Percentiles rank a stretch among this genome's conserved stretches.
These are phyloP conservation scores for Lojkania enalia DNA, from an alignment of 2,329 filamentous ascomycete genomes.

Conservation along the genomic window DNA sequence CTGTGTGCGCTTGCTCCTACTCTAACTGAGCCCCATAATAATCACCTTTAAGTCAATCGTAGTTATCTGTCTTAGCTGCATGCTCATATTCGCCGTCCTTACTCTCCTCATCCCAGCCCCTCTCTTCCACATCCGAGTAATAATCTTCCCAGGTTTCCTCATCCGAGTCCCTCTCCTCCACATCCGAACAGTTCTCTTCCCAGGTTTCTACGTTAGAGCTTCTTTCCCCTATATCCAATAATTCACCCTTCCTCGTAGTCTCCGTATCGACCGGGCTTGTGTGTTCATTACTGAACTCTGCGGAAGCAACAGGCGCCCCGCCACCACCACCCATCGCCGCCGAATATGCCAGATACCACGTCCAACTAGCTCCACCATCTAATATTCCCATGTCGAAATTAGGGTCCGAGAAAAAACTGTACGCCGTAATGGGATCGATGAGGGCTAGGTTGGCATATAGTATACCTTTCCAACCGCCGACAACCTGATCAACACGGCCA, in stretches of 20 bases:
- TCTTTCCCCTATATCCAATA: neutral
- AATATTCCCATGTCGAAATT: constrained; percentile 70
- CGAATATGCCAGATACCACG: constrained; percentile 45
- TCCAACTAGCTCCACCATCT: constrained; percentile 72
- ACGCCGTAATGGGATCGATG: constrained; percentile 70
- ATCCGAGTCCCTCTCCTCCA: neutral
- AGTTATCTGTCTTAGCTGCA: no score
- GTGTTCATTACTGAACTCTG: neutral
- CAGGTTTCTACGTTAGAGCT: neutral
- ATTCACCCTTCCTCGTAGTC: neutral
- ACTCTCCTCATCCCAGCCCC: no score
- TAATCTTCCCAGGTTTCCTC: no score
- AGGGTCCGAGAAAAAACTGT: constrained; percentile 70
- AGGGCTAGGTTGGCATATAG: constrained; percentile 82
- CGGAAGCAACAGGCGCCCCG: neutral
- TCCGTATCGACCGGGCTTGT: neutral
- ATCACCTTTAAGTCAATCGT: no score
- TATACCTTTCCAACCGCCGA: constrained; percentile 83
- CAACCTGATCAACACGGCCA: constrained; percentile 65
- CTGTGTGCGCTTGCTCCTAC: no score
- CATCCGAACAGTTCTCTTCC: neutral
- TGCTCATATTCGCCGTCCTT: no score
- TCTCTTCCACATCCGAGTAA: no score
- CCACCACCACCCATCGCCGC: constrained; percentile 26
- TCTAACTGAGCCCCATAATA: no score